Conservation (phyloP, 2,329 filamentous ascomycete genomes). For the Penicillium sp. region DNA sequence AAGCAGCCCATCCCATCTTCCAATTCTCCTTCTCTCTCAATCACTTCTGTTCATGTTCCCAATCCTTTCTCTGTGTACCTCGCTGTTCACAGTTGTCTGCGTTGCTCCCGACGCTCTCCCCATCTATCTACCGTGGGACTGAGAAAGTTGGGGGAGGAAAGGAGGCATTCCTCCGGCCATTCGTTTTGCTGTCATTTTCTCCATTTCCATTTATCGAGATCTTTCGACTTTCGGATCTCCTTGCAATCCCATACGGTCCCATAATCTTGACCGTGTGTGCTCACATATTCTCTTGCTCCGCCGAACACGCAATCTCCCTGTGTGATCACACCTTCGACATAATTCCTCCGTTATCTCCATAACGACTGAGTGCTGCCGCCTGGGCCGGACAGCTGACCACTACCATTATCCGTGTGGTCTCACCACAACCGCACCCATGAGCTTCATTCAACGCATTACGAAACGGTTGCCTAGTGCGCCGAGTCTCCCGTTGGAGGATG, state of each 20-base stretch:
- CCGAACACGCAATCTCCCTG: background rate
- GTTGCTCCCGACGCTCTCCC: slow-evolving; percentile 27
- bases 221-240: slow-evolving; percentile 12
- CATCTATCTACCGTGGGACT: slow-evolving; percentile 32
- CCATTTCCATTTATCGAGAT: slow-evolving; percentile 22
- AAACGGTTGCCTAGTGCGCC: slow-evolving; percentile 51
- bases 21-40: slow-evolving; percentile 24
- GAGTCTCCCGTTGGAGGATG: slow-evolving; percentile 47
- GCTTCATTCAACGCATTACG: slow-evolving; percentile 52
- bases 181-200: slow-evolving; percentile 34
- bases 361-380: slow-evolving; percentile 17
- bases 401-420: slow-evolving; percentile 12
- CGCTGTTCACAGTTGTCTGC: slow-evolving; percentile 26
- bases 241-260: slow-evolving; percentile 22
- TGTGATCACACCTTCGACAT: slow-evolving; percentile 11
- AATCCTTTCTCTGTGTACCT: slow-evolving; percentile 25
- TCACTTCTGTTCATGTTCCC: slow-evolving; percentile 30
- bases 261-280: background rate
- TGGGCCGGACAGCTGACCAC: slow-evolving; percentile 19
- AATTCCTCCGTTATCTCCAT: slow-evolving; percentile 12
- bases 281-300: background rate
- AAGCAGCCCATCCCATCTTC: slow-evolving; percentile 28
- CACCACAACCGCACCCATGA: slow-evolving; percentile 43
- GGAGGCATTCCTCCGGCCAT: slow-evolving; percentile 44
- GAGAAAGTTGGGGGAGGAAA: slow-evolving; percentile 35